phyloP scores from a whole-genome alignment of 768 basidiomycete genomes.

The Lactarius hengduanensis region DNA sequence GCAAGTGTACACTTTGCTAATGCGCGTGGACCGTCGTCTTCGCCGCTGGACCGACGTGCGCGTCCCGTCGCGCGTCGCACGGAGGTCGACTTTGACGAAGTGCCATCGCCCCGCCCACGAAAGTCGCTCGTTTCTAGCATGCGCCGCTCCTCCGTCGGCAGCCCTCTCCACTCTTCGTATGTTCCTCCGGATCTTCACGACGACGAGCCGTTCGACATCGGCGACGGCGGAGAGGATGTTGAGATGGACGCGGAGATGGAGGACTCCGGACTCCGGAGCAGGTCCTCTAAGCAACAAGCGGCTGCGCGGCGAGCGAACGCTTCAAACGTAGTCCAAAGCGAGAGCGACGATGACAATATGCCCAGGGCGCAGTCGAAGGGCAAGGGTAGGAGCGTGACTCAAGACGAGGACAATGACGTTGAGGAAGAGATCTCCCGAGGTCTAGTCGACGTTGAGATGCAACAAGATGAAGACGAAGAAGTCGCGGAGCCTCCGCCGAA shows the following conservation, averaged over 20 bases:
- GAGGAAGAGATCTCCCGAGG: conserved; percentile 47
- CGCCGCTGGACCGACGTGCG: conserved; percentile 35
- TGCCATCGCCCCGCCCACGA: conserved; percentile 37
- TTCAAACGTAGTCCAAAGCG: conserved; percentile 2
- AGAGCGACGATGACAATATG: conserved; percentile 4
- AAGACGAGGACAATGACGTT: conserved; percentile 33
- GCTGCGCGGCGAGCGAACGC: conserved; percentile 12
- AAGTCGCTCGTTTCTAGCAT: conserved; percentile 28
- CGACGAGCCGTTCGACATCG: conserved; percentile 27
- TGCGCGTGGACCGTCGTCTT: conserved; percentile 29
- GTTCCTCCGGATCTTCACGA: conserved; percentile 28
- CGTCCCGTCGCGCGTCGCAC: conserved; percentile 34
- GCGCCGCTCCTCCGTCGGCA: conserved; percentile 29
- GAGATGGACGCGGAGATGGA: conserved; percentile 36
- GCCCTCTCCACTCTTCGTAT: conserved; percentile 25
- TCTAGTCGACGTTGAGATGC: conserved; percentile 33
- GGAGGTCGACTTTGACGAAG: conserved; percentile 38
- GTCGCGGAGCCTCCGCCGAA: conserved; percentile 30
- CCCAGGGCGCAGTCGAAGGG: conserved; percentile 34
- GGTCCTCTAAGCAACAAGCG: not conserved
- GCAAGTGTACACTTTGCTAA: conserved; percentile 36
- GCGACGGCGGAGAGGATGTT: conserved; percentile 24
- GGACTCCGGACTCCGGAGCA: conserved; percentile 3
- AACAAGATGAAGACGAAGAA: conserved; percentile 36
- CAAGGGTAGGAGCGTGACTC: conserved; percentile 33